Evolutionary conservation across 306 rosid species (phyloP), one percentile per base, ranked within the genome.

Genomic region (cucumber (Cucumis sativus)): DNA sequence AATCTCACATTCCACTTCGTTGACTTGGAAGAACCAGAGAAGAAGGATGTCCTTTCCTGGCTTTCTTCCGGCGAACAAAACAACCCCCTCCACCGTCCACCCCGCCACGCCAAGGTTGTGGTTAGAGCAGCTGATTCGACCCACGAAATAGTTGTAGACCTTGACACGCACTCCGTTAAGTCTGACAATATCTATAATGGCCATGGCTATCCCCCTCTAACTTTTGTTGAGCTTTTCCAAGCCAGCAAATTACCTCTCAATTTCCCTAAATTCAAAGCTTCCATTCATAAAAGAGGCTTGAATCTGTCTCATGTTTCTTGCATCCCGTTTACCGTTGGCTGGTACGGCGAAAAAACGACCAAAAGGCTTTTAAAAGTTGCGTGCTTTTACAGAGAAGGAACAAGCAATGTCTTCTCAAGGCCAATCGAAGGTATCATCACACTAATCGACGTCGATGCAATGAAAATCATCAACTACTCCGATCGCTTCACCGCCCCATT

Each of bases 311-410:
- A 91, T 84, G 86, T 91, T 77, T 93, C 98, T 61, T 93, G 94
- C 82, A 75, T 91, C 2, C 96, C 98, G 43, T 84, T 91, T 30
- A 90, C 97, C n/a, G 45, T 87, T 23, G 98, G 98, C 69, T 93
- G 96, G 97, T 88, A 71, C 79, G 96, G 98, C 16, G 93, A 91
- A 41, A 40, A 82, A 20, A 75, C 77, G 28, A 86, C 92, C 56
- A 85, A 55, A 47, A 86, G 98, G 82, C 83, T 85, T 76, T 85
- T 93, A 54, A 91, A 87, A 81, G 89, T 87, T 16, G 78, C 75
- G 25, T 89, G 97, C 79, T 90, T 83, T 54, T 91, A 93, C 23
- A 78, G 90, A 51, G 96, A 88, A 63, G 93, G 88, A 45, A 72
- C 92, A 0, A 82, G 82, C 20, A 91, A 93, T 74, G 84, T 93